These are phyloP conservation scores for Camelina hispida DNA, from an alignment of 345 rosid species.

Conservation along the genomic window DNA sequence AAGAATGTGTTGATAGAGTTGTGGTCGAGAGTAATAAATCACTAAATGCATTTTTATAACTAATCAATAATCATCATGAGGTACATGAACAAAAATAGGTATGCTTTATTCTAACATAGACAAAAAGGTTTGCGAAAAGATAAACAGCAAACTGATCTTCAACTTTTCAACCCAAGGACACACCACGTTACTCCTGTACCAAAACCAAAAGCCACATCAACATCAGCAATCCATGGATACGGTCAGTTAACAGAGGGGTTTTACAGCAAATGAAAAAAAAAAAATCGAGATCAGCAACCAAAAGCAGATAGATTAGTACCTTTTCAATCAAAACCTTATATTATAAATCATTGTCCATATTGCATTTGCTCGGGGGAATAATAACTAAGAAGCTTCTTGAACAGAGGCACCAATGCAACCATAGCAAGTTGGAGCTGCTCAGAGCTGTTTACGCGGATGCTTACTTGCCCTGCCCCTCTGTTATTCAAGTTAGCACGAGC, in stretches of 20 bases:
- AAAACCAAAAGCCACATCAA: background rate
- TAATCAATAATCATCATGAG: too few species aligned
- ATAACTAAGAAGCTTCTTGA: conserved; percentile 63
- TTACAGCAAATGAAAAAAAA: background rate
- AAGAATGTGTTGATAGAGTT: too few species aligned
- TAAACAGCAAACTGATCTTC: background rate
- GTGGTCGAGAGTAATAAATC: too few species aligned
- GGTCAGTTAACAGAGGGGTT: background rate
- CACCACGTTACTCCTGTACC: conserved; percentile 1
- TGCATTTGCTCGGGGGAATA: conserved; percentile 57
- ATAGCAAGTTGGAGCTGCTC: conserved; percentile 89
- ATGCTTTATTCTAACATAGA: conserved; percentile 16
- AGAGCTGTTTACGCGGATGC: conserved; percentile 75
- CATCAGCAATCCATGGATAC: background rate
- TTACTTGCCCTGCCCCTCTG: conserved; percentile 88
- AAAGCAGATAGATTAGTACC: conserved; percentile 11
- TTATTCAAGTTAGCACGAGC: conserved; percentile 86
- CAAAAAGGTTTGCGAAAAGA: background rate
- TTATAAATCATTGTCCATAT: conserved; percentile 65
- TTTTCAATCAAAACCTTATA: background rate
- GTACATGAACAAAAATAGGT: background rate
- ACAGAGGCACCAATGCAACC: conserved; percentile 67
- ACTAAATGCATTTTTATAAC: too few species aligned
- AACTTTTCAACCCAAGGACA: background rate
- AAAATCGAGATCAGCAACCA: background rate